Evolutionary conservation across 2,329 filamentous ascomycete species (phyloP), one percentile per base, ranked within the genome.

Genomic region (Trichoderma citrinoviride): DNA sequence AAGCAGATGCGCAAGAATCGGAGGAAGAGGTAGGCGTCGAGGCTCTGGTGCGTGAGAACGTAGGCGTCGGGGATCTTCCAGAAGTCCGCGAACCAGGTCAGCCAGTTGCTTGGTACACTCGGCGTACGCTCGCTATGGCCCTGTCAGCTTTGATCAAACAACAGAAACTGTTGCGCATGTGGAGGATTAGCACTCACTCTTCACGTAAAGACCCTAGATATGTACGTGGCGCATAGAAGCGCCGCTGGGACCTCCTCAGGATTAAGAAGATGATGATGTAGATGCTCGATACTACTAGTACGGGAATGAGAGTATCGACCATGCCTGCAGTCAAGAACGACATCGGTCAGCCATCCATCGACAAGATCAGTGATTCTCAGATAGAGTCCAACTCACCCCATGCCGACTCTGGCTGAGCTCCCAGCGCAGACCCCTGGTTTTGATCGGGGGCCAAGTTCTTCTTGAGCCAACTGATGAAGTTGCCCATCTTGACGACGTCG

Each of bases 11-110:
- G 90, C 66, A 98, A 81, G 73, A 93, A 96, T 50, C 93, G 91
- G 52, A 97, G 84, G 73, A 96, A 92, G 27, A 97, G 85, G 75
- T 93, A 98, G 37, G 90, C 88, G 75, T 98, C 94, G 68, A 98
- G 85, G 3, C 92, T 93, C 75, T 93, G 90, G 77, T 96, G 92
- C 70, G 93, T 90, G 46, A 97, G 84, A 27, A 93, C 84, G 71
- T 92, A 95, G 66, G 87, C 87, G 76, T 97, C 93, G 6, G 83
- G 81, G 53, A 87, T 77, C 70, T 84, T 84, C 78, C 84, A 85
- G 76, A 90, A 87, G 10, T 83, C 79, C 46, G 76, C 76, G 67
- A 91, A 77, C 88, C 88, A 91, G 70, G 83, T 81, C 72, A 88
- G 81, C 57, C 84, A 75, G 49, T 87, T 86, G n/a, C 73, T 78